Percentiles rank a stretch among this genome's conserved stretches.
phyloP scores from a whole-genome alignment of 2,329 filamentous ascomycete species.

The Phialophora expanda region DNA sequence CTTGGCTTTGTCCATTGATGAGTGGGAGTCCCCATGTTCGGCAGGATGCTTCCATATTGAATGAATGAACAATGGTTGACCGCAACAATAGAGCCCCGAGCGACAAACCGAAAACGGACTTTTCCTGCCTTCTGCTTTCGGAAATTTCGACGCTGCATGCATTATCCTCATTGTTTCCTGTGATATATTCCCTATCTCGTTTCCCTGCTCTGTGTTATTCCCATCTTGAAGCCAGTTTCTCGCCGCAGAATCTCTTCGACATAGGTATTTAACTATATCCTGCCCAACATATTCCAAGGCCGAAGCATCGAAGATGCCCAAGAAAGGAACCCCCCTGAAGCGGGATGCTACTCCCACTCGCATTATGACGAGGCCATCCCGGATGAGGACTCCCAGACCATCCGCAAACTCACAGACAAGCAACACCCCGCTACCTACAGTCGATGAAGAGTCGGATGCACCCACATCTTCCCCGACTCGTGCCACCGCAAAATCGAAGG shows the following conservation, averaged over 20 bases:
- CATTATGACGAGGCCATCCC: constrained; percentile 19
- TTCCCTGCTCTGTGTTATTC: constrained; percentile 12
- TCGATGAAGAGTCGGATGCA: neutral
- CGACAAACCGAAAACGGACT: constrained; percentile 29
- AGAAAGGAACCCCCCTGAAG: neutral
- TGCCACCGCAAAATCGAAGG: constrained; percentile 1
- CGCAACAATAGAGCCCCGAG: neutral
- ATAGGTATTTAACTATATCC: neutral
- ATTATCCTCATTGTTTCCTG: neutral
- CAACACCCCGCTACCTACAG: neutral
- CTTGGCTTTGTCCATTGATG: neutral
- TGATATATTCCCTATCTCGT: constrained; percentile 18
- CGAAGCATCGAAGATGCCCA: neutral
- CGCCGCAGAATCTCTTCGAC: neutral
- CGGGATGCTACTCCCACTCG: constrained; percentile 6
- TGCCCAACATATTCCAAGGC: neutral
- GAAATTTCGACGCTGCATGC: constrained; percentile 16
- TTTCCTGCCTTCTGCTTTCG: constrained; percentile 21
- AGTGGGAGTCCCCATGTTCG: neutral
- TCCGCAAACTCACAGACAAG: neutral
- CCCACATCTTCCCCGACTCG: neutral
- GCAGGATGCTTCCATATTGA: neutral
- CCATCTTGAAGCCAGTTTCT: neutral
- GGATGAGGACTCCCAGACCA: neutral
- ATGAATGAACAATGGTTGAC: constrained; percentile 2